Conservation (phyloP, 2,329 filamentous ascomycete species). For the Penicillium sp. region DNA sequence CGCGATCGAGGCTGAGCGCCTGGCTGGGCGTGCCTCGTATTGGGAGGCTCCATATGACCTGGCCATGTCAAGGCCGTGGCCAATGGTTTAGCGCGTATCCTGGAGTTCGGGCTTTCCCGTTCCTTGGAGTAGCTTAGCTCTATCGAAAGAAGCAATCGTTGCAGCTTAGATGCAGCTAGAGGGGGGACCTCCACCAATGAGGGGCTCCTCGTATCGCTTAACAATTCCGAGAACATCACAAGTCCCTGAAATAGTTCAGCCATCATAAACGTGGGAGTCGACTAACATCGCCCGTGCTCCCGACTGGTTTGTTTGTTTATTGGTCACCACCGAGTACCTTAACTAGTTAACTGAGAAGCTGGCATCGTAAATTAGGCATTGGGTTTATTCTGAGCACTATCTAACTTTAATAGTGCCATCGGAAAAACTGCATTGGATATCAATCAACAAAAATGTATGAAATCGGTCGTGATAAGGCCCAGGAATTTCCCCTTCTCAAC, state of each 20-base stretch:
- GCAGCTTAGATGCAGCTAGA: not conserved
- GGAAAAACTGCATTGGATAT: not conserved
- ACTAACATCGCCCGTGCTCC: too few relatives aligned
- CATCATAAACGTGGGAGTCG: too few relatives aligned
- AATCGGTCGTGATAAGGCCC: not conserved
- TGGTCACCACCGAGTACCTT: not conserved
- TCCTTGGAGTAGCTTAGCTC: not conserved
- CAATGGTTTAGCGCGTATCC: not conserved
- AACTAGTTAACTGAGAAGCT: not conserved
- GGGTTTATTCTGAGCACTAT: not conserved
- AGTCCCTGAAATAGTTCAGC: not conserved
- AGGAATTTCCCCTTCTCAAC: conserved; percentile 22
- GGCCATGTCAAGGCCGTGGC: not conserved
- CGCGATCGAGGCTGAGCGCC: too few relatives aligned
- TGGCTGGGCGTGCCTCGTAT: too few relatives aligned
- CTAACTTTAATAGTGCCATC: not conserved
- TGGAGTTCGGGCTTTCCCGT: not conserved
- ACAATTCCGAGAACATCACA: not conserved
- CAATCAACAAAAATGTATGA: not conserved
- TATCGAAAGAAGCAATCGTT: not conserved
- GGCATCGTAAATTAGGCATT: not conserved
- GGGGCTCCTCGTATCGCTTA: not conserved
- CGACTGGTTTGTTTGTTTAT: not conserved
- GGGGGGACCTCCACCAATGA: not conserved
- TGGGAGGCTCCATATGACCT: not conserved